Conservation (phyloP, 2,329 filamentous ascomycete genomes). For the Alternaria metachromatica region DNA sequence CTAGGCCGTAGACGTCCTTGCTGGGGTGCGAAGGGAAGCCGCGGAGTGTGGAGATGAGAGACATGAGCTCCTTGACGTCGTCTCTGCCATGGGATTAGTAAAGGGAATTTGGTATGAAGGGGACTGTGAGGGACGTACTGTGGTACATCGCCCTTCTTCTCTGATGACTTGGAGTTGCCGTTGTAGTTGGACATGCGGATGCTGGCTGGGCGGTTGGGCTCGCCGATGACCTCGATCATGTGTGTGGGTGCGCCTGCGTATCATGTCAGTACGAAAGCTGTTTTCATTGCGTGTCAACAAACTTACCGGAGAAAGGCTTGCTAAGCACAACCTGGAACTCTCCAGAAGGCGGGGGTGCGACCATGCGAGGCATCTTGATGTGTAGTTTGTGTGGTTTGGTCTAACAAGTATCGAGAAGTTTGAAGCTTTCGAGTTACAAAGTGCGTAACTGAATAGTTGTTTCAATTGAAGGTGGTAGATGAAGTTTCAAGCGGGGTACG, state of each 20-base stretch:
- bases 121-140: constrained; percentile 17
- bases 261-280: constrained; percentile 15
- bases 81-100: constrained; percentile 33
- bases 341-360: constrained; percentile 79
- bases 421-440: not conserved
- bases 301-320: constrained; percentile 35
- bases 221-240: constrained; percentile 51
- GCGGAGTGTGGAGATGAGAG: constrained; percentile 47
- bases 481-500: not conserved
- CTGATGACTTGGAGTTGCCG: constrained; percentile 37
- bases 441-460: not conserved
- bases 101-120: not conserved
- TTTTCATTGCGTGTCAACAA: not conserved
- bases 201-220: constrained; percentile 49
- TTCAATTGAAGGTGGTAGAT: not conserved
- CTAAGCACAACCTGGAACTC: constrained; percentile 71
- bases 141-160: constrained; percentile 50
- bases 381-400: not conserved
- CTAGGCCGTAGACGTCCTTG: constrained; percentile 50
- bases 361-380: constrained; percentile 32
- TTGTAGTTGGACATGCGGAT: constrained; percentile 43
- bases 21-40: constrained; percentile 49
- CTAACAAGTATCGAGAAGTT: not conserved
- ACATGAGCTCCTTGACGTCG: constrained; percentile 51
- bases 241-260: constrained; percentile 25